Conservation (phyloP, 1,284 basidiomycete species). For the Leucoagaricus sp. region DNA sequence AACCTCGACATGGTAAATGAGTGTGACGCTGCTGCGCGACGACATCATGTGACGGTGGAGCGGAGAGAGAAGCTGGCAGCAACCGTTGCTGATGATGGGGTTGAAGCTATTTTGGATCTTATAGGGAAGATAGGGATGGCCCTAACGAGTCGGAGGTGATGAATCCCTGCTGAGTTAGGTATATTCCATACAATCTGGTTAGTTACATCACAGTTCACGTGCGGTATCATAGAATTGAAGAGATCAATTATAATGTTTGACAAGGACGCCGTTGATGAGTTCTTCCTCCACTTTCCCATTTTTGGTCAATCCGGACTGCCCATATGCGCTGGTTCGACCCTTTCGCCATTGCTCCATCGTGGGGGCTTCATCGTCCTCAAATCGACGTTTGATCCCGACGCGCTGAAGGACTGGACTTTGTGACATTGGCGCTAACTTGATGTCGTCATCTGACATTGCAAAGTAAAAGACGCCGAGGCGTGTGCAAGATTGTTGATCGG, state of each 20-base stretch:
- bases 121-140: constrained; percentile 58
- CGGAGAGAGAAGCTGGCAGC: constrained; percentile 41
- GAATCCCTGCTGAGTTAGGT: constrained; percentile 14
- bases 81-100: constrained; percentile 51
- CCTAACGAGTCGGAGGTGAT: constrained; percentile 41
- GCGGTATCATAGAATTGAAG: not conserved
- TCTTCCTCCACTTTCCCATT: constrained; percentile 10
- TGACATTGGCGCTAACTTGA: constrained; percentile 28
- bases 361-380: constrained; percentile 30
- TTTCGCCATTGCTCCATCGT: constrained; percentile 39
- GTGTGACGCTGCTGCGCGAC: constrained; percentile 53
- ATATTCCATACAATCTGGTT: not conserved
- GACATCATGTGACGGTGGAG: constrained; percentile 50
- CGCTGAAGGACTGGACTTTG: constrained; percentile 34
- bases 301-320: constrained; percentile 4
- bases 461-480: constrained; percentile 38
- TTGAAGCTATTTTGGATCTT: constrained; percentile 56
- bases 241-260: constrained; percentile 9
- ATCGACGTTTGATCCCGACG: constrained; percentile 25
- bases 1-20: constrained; percentile 58
- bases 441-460: constrained; percentile 30
- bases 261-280: constrained; percentile 6
- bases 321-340: constrained; percentile 9
- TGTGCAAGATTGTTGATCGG: constrained; percentile 31
- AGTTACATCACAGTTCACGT: not conserved